Base-by-base conservation (phyloP, 2,329 filamentous ascomycete species). In the Exophiala sideris region DNA sequence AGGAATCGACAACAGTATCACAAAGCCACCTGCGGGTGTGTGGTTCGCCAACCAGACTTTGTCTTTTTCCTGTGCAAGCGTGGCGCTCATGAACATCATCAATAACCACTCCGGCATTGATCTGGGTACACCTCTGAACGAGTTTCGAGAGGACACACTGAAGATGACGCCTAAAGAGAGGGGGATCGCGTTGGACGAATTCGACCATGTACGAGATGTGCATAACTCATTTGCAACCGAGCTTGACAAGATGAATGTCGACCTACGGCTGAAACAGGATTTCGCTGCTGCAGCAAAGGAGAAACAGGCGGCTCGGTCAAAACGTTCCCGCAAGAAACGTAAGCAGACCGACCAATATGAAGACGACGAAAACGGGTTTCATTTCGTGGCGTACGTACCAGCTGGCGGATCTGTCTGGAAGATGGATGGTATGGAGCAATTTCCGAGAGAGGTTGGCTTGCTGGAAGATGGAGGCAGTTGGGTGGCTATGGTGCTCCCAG, bases 41-140 rank as follows among this genome's bases (percentile, higher is more conserved):
- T 99, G 94, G 92, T 97, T 96, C 69, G 91, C 91, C 24, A 96
- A 96, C 65, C 92, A 92, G 86, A 90, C 88, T 1, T 86, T 84
- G 0, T 79, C 82, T 51, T 95, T 95, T 70, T 87, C 90, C 21
- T 99, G 94, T 71, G 94, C 90, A 16, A 94, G 89, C n/a, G 83
- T 96, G 42, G 91, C 94, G 3, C 77, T 97, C 61, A 80, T 96
- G 63, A 97, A 97, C 65, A 95, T 96, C 56, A 76, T 96, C 66
- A 95, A 96, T 82, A 97, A 97, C 67, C 79, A 85, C 20, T 74
- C 82, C 0, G 76, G 75, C 0, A 71, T 90, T 3, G 73, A 83
- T 9, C 78, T 96, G 5, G 90, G 91, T 3, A 72, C 82, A n/a
- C 77, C 85, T 55, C 78, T 97, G 1, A 71, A 76, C 24, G 72